These are phyloP conservation scores for Xylaria flabelliformis DNA, from an alignment of 495 filamentous ascomycete species.

Conservation along the genomic window DNA sequence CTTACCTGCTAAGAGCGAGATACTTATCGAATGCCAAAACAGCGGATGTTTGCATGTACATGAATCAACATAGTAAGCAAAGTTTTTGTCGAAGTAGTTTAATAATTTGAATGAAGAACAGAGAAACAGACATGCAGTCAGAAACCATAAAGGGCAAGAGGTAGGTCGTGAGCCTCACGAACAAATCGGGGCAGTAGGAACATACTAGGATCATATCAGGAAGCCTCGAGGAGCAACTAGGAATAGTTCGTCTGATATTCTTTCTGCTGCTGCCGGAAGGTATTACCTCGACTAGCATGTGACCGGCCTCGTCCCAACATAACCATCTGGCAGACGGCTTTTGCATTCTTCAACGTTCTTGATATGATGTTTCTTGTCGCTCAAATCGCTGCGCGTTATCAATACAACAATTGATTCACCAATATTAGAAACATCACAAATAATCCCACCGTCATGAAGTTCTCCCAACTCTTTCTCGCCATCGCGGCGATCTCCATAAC, in stretches of 20 bases:
- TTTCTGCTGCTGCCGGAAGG: neutral
- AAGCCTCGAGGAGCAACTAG: neutral
- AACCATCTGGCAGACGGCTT: neutral
- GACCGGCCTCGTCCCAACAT: neutral
- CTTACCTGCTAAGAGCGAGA: too few species aligned
- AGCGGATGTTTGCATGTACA: too few species aligned
- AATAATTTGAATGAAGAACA: neutral
- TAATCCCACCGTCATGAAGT: conserved; percentile 37
- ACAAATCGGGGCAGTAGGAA: neutral
- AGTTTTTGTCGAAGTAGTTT: too few species aligned
- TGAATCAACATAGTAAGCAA: too few species aligned
- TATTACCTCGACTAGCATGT: neutral
- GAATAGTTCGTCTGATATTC: neutral
- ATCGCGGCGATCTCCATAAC: conserved; percentile 58
- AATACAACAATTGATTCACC: neutral
- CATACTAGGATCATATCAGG: neutral
- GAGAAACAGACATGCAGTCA: too few species aligned
- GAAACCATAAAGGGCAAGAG: neutral
- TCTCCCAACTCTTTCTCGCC: conserved; percentile 47
- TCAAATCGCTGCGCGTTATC: neutral
- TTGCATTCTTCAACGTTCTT: neutral
- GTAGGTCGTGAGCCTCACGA: neutral
- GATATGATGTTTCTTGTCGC: neutral
- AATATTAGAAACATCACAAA: neutral
- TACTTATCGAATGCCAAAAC: too few species aligned